phyloP scores from a whole-genome alignment of 331 rosid genomes.

The Ulmus americana region DNA sequence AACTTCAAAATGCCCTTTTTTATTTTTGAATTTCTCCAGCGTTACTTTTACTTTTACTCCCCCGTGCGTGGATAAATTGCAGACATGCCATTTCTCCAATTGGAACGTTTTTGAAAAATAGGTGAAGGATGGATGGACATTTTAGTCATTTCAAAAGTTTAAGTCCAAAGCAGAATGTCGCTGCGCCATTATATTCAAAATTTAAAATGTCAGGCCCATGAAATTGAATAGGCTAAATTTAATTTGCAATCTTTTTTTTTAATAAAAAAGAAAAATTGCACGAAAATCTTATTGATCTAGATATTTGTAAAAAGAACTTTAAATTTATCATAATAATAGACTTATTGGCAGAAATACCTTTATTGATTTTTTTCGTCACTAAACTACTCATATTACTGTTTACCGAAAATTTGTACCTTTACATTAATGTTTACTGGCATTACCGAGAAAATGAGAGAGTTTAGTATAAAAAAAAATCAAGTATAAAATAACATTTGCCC shows the following conservation, averaged over 20 bases:
- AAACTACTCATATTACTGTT: too few species aligned
- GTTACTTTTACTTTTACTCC: neutral
- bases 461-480: too few species aligned
- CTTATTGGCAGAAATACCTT: too few species aligned
- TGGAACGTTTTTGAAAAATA: neutral
- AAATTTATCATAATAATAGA: too few species aligned
- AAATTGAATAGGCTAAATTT: neutral
- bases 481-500: too few species aligned
- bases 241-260: neutral
- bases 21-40: neutral
- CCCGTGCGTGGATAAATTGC: neutral
- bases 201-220: neutral
- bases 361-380: too few species aligned
- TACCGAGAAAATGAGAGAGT: too few species aligned
- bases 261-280: too few species aligned
- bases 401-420: too few species aligned
- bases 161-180: neutral
- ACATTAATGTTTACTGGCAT: too few species aligned
- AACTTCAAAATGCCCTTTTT: neutral
- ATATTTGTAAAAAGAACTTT: too few species aligned
- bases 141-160: neutral
- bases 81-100: neutral
- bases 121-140: neutral
- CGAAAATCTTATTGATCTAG: too few species aligned
- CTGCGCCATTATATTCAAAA: slow-evolving; percentile 15